Evolutionary conservation across 208 protist species (phyloP).

Genomic region (Strigomonas culicis): DNA sequence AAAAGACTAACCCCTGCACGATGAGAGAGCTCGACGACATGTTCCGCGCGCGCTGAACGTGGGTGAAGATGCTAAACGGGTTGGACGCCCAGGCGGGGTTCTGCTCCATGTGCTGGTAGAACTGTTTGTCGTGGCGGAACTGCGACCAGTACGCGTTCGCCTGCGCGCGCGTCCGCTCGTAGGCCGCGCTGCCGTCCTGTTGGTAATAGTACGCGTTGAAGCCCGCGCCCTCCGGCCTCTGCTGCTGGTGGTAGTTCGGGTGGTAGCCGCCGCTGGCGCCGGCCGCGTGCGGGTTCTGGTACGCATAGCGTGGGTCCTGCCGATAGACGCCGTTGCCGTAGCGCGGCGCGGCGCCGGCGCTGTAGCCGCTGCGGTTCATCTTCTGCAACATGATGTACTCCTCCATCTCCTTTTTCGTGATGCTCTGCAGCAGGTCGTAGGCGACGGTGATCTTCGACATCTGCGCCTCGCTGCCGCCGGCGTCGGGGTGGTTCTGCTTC

Average conservation of each 20-base stretch:
- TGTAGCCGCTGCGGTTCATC: conserved; percentile 27
- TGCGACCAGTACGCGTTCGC: conserved; percentile 50
- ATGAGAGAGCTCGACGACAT: conserved; percentile 45
- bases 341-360: conserved; percentile 1
- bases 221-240: conserved; percentile 18
- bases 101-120: conserved; percentile 30
- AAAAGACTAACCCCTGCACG: conserved; percentile 54
- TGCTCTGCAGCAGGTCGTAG: conserved; percentile 50
- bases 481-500: conserved; percentile 76
- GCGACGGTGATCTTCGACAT: conserved; percentile 82
- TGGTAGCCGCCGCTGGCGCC: neutral
- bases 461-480: conserved; percentile 55
- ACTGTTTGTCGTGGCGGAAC: conserved; percentile 17
- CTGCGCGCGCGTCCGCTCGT: conserved; percentile 21
- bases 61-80: conserved; percentile 50
- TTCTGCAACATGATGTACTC: conserved; percentile 47
- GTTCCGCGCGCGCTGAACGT: conserved; percentile 38
- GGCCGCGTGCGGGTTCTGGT: conserved; percentile 18
- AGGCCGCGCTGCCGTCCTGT: conserved; percentile 34
- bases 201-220: conserved; percentile 28
- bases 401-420: conserved; percentile 58
- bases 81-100: conserved; percentile 55
- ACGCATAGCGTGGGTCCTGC: conserved; percentile 10
- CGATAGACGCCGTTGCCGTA: neutral
- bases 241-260: neutral